phyloP scores from a whole-genome alignment of 2,329 filamentous ascomycete genomes.

The Pseudogymnoascus verrucosus region DNA sequence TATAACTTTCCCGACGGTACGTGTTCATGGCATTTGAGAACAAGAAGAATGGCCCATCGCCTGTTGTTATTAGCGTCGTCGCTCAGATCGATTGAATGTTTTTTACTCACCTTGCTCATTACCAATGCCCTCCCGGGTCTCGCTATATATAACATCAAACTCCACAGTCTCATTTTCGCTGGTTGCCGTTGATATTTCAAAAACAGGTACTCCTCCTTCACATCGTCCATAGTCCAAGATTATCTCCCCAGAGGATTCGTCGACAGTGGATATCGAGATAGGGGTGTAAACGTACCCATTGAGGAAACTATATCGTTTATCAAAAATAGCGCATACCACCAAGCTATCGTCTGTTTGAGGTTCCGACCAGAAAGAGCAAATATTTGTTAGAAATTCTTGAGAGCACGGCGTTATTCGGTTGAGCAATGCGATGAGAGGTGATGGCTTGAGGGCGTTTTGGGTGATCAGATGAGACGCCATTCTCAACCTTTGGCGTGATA shows the following conservation, averaged over 20 bases:
- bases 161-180: constrained; percentile 13
- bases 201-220: constrained; percentile 18
- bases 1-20: constrained; percentile 16
- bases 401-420: neutral
- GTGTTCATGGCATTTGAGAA: constrained; percentile 23
- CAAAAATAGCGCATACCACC: neutral
- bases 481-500: neutral
- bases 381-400: neutral
- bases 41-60: constrained; percentile 20
- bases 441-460: neutral
- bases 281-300: neutral
- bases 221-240: constrained; percentile 17
- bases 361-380: neutral
- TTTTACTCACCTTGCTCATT: constrained; percentile 13
- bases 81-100: neutral
- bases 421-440: neutral
- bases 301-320: neutral
- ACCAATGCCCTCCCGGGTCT: constrained; percentile 17
- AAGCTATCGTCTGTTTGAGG: neutral
- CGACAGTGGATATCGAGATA: neutral
- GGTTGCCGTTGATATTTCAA: constrained; percentile 13
- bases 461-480: neutral
- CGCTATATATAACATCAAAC: constrained; percentile 20
- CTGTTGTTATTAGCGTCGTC: constrained; percentile 11
- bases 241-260: constrained; percentile 11